phyloP scores from a whole-genome alignment of 2,329 filamentous ascomycete species.

The Aspergillus fijiensis region DNA sequence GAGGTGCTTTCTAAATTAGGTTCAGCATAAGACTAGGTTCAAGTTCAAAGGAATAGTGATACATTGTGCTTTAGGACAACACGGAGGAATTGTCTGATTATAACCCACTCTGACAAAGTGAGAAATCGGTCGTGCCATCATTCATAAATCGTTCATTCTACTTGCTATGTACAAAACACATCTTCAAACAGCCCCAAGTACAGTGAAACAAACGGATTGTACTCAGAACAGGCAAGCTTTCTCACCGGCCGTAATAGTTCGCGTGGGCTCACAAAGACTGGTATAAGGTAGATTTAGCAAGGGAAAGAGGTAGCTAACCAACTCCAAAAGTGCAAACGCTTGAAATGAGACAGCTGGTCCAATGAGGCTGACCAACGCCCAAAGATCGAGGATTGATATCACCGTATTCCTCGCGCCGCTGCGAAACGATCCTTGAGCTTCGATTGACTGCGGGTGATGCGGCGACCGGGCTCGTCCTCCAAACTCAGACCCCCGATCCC shows the following conservation, averaged over 20 bases:
- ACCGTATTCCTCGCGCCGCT: conserved; percentile 20
- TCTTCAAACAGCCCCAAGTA: neutral
- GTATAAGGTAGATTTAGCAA: conserved; percentile 1
- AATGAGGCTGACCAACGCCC: neutral
- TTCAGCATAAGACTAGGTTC: too few relatives aligned
- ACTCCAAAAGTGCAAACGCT: conserved; percentile 7
- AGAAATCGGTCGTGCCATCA: too few relatives aligned
- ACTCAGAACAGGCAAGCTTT: neutral
- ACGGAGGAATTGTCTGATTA: too few relatives aligned
- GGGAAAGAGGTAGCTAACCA: neutral
- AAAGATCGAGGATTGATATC: neutral
- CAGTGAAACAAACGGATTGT: neutral
- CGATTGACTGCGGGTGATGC: conserved; percentile 38
- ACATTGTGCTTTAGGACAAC: too few relatives aligned
- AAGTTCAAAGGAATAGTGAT: neutral
- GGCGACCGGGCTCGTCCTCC: conserved; percentile 34
- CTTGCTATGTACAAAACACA: conserved; percentile 3
- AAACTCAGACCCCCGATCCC: conserved; percentile 36
- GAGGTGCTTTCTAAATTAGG: neutral
- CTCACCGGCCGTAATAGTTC: neutral
- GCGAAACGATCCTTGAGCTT: conserved; percentile 18
- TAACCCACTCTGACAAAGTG: too few relatives aligned
- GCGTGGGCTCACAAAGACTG: neutral
- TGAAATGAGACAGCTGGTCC: conserved; percentile 37
- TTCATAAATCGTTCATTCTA: conserved; percentile 3